phyloP scores from a whole-genome alignment of 2,329 filamentous ascomycete species.

The Emmonsiellopsis sp. region DNA sequence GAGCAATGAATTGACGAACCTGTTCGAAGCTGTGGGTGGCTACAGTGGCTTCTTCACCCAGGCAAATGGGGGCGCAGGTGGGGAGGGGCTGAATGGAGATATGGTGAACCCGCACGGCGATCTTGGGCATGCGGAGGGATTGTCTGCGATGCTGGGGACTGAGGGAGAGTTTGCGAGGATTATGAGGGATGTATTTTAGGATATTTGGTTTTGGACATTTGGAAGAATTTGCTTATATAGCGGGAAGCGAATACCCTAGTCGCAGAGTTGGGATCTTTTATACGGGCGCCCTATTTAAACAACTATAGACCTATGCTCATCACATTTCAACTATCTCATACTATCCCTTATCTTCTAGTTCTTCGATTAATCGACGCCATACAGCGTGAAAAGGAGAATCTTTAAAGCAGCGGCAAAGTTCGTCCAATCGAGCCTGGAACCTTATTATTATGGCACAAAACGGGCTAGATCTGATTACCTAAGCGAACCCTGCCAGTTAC shows the following conservation, averaged over 20 bases:
- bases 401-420: not conserved
- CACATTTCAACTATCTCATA: no score
- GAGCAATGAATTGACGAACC: constrained; percentile 49
- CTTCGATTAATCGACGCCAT: no score
- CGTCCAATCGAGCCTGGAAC: not conserved
- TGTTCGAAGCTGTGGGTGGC: constrained; percentile 55
- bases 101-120: constrained; percentile 29
- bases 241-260: no score
- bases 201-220: not conserved
- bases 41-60: constrained; percentile 33
- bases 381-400: no score
- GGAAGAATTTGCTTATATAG: not conserved
- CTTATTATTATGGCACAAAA: not conserved
- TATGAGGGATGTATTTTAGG: constrained; percentile 49
- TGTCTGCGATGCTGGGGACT: constrained; percentile 38
- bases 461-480: not conserved
- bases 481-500: not conserved
- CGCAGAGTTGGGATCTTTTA: no score
- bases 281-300: no score
- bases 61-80: constrained; percentile 14
- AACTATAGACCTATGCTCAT: no score
- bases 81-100: constrained; percentile 28
- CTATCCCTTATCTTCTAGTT: no score
- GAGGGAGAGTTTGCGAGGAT: constrained; percentile 53
- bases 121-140: constrained; percentile 34